These are phyloP conservation scores for Monsonia emarginata DNA, from an alignment of 441 rosid species.

Conservation along the genomic window DNA sequence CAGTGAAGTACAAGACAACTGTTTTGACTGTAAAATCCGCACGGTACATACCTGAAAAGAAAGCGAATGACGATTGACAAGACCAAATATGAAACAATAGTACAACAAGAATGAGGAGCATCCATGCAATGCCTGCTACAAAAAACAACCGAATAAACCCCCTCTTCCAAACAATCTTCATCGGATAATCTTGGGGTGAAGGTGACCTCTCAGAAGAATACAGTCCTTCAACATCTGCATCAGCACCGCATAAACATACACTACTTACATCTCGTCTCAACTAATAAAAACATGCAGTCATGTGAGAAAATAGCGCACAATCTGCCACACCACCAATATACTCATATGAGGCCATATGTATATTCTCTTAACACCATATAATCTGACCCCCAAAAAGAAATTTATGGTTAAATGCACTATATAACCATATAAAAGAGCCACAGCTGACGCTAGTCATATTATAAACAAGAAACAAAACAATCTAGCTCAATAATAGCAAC, in stretches of 20 bases:
- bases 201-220: slow-evolving; percentile 45
- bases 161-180: slow-evolving; percentile 51
- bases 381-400: too few relatives aligned
- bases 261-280: not conserved
- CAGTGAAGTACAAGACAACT: too few relatives aligned
- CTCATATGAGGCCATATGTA: not conserved
- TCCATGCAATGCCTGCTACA: slow-evolving; percentile 75
- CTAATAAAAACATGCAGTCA: not conserved
- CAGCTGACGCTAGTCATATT: too few relatives aligned
- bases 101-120: slow-evolving; percentile 66
- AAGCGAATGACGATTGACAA: slow-evolving; percentile 59
- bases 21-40: too few relatives aligned
- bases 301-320: not conserved
- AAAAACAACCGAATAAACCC: slow-evolving; percentile 75
- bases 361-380: too few relatives aligned
- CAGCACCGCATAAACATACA: slow-evolving; percentile 5
- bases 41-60: slow-evolving; percentile 74
- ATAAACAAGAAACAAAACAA: not conserved
- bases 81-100: slow-evolving; percentile 76
- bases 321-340: not conserved
- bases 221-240: slow-evolving; percentile 40
- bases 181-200: slow-evolving; percentile 36
- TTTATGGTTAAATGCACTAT: too few relatives aligned
- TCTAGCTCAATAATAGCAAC: too few relatives aligned
- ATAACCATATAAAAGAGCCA: too few relatives aligned